Base-by-base conservation (phyloP, 805 yeast species). In the Debaryomyces hansenii region DNA sequence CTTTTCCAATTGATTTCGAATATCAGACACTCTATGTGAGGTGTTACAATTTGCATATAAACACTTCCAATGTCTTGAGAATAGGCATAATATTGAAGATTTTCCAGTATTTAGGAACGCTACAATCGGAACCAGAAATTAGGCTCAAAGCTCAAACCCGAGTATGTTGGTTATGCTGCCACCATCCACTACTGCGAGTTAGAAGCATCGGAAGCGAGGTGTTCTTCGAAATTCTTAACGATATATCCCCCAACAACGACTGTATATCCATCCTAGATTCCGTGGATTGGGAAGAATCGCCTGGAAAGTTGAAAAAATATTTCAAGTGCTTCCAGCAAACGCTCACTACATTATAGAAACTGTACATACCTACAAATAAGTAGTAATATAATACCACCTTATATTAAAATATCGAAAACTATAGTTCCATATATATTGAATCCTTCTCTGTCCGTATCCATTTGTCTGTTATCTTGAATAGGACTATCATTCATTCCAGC, bases 41-140 rank as follows among this genome's bases (percentile, higher is more conserved):
- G 27, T 62, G 78, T 4, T 82, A 74, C 65, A 85, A 85, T 56
- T 59, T 82, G 29, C 85, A 83, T 44, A 63, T 85, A 29, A 76
- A 75, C 47, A 77, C 81, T 1, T 57, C 69, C 4, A 72, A 70
- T 42, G 38, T 67, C 6, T 46, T 61, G 0, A 59, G 82, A 36
- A 49, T 81, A 1, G 53, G 60, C 0, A 53, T 69, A 11, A 74
- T 77, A 0, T 56, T 82, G 4, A 63, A 68, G 42, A 50, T 81
- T 0, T 75, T 84, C 50, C 75, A 73, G 5, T 64, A 66, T 37
- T 45, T 83, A 28, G 20, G 35, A 21, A 39, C 34, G 11, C 4
- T 9, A 15, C 41, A 11, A 12, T 55, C 64, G 27, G 15, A 48
- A n/a, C 14, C 3, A 37, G 47, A 42, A 11, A 16, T 56, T 14